Percentiles rank a stretch among this genome's conserved stretches.
Conservation (phyloP, 176 grass and related monocot species). For the Triticum urartu region DNA sequence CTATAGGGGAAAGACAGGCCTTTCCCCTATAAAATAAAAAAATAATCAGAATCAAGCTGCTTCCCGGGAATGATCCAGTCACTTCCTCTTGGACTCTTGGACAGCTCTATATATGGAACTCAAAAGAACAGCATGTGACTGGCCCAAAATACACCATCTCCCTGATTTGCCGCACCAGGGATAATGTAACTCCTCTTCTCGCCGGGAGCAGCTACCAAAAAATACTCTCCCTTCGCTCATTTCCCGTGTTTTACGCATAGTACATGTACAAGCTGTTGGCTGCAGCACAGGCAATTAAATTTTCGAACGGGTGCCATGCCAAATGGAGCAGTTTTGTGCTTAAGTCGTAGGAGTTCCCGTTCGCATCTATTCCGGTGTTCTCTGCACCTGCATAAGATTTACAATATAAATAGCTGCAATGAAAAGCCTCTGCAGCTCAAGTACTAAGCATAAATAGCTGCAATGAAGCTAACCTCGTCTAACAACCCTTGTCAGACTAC, state of each 20-base stretch:
- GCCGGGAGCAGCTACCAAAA: conserved; percentile 50
- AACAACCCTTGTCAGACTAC: conserved; percentile 57
- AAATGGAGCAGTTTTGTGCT: conserved; percentile 92
- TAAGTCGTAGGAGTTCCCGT: conserved; percentile 78
- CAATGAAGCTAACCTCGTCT: conserved; percentile 62
- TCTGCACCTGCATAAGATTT: conserved; percentile 55
- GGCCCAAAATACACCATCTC: conserved; percentile 45
- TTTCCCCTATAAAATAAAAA: conserved; percentile 46
- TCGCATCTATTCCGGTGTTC: conserved; percentile 55
- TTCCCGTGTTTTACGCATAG: conserved; percentile 57
- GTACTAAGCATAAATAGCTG: background rate
- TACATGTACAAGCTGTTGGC: conserved; percentile 99
- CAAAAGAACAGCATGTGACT: conserved; percentile 50
- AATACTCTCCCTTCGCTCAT: conserved; percentile 28
- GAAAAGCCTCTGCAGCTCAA: conserved; percentile 26
- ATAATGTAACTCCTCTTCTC: conserved; percentile 40
- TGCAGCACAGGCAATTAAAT: conserved; percentile 88
- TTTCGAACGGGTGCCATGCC: conserved; percentile 85
- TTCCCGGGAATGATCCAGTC: conserved; percentile 88
- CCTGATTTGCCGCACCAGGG: conserved; percentile 42
- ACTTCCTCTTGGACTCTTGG: conserved; percentile 90
- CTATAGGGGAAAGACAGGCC: conserved; percentile 61
- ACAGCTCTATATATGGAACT: conserved; percentile 70
- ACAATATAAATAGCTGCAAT: conserved; percentile 9
- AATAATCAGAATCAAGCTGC: conserved; percentile 73